Base-by-base conservation (phyloP, 768 basidiomycete species). In the Inosperma sp. region DNA sequence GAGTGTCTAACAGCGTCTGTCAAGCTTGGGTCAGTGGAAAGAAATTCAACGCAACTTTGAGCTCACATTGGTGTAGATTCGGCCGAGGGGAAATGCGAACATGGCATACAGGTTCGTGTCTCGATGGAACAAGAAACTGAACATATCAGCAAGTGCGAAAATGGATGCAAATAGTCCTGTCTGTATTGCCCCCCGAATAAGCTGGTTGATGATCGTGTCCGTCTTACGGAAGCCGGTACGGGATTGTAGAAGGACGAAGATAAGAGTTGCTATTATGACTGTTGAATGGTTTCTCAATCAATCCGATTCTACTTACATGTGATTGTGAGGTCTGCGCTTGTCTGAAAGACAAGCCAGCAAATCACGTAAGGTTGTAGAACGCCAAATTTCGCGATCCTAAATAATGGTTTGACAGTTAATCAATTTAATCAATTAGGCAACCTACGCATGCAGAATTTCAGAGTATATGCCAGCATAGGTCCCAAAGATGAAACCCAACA, bases 101-200 rank as follows among this genome's bases (percentile, higher is more conserved):
- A 70, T 65, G 7, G 67, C 65, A 34, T 70, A 68, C 12, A 70
- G 44, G 29, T 65, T 63, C n/a, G 66, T 68, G n/a, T 72, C 48
- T 33, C 65, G 61, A 35, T 69, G 59, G 8, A 75, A 58, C 33
- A 68, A 50, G 54, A 72, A 71, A 19, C 65, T 68, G 48, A 79
- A 71, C 22, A 81, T 58, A 58, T 80, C 78, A 2, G 69, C 75
- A 29, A 79, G 55, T 8, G 80, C 77, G 42, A 81, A 79, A 1
- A 78, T 63, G 0, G 75, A 73, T 10, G 73, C 75, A 51, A 80
- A 79, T 5, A 77, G 54, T 33, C 80, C 79, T 3, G 80, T 80
- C 53, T 79, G 78, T 26, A 80, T 62, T 8, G 79, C 77, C 22
- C 78, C 78, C 47, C 76, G 75, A 53, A 80, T 79, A 3, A 80